Evolutionary conservation across 495 filamentous ascomycete species (phyloP), one percentile per base, ranked within the genome.

Genomic region (Neurospora sp.): DNA sequence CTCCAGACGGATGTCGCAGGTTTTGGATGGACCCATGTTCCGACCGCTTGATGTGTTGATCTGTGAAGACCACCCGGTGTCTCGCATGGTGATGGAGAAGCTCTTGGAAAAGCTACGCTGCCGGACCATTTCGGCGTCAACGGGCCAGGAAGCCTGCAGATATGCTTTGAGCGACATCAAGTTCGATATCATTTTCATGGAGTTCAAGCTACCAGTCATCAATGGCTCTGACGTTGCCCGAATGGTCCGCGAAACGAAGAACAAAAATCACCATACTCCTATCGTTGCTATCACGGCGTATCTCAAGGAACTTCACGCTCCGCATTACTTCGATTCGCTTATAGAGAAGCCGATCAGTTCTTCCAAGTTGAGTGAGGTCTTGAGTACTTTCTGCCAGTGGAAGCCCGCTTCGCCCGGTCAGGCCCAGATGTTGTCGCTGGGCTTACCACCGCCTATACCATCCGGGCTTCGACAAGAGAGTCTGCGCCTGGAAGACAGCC

Each of bases 281-380:
- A 96, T 99, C 75, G 93, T 99, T 65, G 93, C 94, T 68, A 93
- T 98, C n/a, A 99, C 96, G 16, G 94, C 96, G 47, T 99, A 99
- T 81, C 84, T 99, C 16, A 98, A 98, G 76, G 96, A 99, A 77
- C 87, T 99, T 22, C 94, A 93, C 42, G 93, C 94, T 72, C 93
- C 92, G 10, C 94, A 98, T 83, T 91, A 98, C 80, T 98, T 99
- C 76, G 93, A 97, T 77, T 90, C 91, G 10, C 86, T 98, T 69
- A 93, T 99, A 68, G 93, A 98, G 81, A 99, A 99, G 80, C 96
- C 96, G 10, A 94, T 96, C 20, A 98, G 94, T 8, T 86, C 91
- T 72, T 90, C 90, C 6, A 98, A 97, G 81, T 81, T 98, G 39
- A 93, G 90, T 0, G 94, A 98, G 71, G 92, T 94, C 3, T 82